Percentiles rank a stretch among this genome's conserved stretches.
Evolutionary conservation across 1,284 basidiomycete genomes (phyloP).

Genomic region (Gomphus bonarii): DNA sequence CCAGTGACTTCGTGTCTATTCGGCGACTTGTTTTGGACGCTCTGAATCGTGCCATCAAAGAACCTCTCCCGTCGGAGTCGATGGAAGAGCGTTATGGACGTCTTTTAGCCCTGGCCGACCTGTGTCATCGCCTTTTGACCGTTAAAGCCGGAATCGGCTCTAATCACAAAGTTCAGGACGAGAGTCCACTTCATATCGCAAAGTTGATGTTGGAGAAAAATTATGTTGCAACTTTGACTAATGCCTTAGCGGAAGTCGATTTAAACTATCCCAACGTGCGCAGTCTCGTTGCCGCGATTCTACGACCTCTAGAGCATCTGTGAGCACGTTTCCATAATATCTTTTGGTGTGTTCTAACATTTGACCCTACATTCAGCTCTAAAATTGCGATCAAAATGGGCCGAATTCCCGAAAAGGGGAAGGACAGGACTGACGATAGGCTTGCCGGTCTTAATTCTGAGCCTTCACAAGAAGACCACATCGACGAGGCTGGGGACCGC

Average conservation of each 20-base stretch:
- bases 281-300: constrained; percentile 73
- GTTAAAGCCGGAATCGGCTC: constrained; percentile 48
- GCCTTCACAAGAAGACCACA: constrained; percentile 51
- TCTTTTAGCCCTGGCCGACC: constrained; percentile 77
- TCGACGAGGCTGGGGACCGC: constrained; percentile 44
- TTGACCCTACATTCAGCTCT: constrained; percentile 41
- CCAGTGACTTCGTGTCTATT: constrained; percentile 70
- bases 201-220: constrained; percentile 99
- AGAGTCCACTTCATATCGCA: constrained; percentile 82
- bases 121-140: constrained; percentile 82
- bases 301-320: constrained; percentile 87
- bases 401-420: constrained; percentile 61
- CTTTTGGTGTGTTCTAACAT: constrained; percentile 9
- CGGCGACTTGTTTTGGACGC: constrained; percentile 89
- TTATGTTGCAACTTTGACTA: constrained; percentile 85
- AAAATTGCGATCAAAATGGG: constrained; percentile 98
- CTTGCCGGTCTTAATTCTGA: constrained; percentile 47
- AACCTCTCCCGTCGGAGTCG: constrained; percentile 55
- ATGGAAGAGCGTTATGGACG: constrained; percentile 81
- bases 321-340: constrained; percentile 30
- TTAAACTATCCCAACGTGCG: constrained; percentile 92
- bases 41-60: constrained; percentile 81
- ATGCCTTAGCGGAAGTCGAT: constrained; percentile 86
- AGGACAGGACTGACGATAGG: constrained; percentile 43
- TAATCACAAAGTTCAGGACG: constrained; percentile 60